Percentiles rank a stretch among this genome's conserved stretches.
phyloP scores from a whole-genome alignment of 345 rosid species.

The Rubroshorea leprosula region DNA sequence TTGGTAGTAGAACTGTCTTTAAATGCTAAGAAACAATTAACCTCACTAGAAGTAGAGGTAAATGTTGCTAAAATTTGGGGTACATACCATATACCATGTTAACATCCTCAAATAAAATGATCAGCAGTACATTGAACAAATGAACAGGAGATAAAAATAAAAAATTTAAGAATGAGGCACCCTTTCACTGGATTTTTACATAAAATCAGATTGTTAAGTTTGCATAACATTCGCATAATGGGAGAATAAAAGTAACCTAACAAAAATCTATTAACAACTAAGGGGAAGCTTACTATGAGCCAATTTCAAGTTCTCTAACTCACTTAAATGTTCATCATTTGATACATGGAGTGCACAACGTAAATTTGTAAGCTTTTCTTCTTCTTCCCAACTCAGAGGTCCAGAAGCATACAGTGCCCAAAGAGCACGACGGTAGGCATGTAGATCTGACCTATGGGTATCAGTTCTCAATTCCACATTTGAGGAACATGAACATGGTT shows the following conservation, averaged over 20 bases:
- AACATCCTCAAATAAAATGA: not conserved
- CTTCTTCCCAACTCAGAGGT: constrained; percentile 74
- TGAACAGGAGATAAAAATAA: too few species aligned
- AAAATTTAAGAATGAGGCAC: not conserved
- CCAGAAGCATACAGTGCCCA: constrained; percentile 62
- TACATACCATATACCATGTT: too few species aligned
- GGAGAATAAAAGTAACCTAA: not conserved
- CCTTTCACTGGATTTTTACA: not conserved
- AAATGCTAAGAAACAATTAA: too few species aligned
- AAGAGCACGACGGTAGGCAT: constrained; percentile 45
- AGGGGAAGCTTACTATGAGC: not conserved
- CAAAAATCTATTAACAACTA: not conserved
- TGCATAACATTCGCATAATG: not conserved
- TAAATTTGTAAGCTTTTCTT: constrained; percentile 67
- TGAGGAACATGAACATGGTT: constrained; percentile 15
- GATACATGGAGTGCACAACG: constrained; percentile 15
- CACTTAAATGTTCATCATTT: not conserved
- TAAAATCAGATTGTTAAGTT: not conserved
- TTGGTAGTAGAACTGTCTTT: too few species aligned
- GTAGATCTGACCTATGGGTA: constrained; percentile 57
- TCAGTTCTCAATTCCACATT: constrained; percentile 39
- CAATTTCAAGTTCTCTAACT: not conserved
- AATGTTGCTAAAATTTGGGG: too few species aligned
- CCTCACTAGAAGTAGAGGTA: too few species aligned
- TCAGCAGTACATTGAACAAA: not conserved